These are phyloP conservation scores for Wickerhamomyces silvicola DNA, from an alignment of 805 yeast species.

Conservation along the genomic window DNA sequence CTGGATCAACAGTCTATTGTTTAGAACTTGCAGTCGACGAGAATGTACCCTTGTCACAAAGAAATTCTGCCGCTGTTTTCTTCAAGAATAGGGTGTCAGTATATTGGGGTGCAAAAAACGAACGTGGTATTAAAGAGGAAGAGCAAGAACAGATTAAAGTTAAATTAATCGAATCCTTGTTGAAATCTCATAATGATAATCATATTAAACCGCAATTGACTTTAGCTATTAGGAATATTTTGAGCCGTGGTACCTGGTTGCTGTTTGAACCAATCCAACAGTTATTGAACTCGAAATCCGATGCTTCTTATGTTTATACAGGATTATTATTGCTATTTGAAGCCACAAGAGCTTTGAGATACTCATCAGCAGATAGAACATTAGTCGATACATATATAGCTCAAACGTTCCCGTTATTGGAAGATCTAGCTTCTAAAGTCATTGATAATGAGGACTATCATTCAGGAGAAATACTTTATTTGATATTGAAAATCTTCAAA, in stretches of 20 bases:
- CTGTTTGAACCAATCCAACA: conserved; percentile 24
- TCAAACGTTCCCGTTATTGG: conserved; percentile 50
- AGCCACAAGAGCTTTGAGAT: conserved; percentile 49
- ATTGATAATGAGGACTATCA: conserved; percentile 25
- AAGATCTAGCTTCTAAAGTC: conserved; percentile 41
- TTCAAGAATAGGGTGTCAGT: conserved; percentile 57
- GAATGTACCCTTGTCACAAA: conserved; percentile 34
- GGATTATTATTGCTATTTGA: conserved; percentile 53
- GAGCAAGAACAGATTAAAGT: conserved; percentile 55
- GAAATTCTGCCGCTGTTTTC: conserved; percentile 59
- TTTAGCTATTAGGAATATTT: conserved; percentile 48
- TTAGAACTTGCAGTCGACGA: conserved; percentile 43
- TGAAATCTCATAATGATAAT: conserved; percentile 32
- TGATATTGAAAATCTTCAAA: conserved; percentile 61
- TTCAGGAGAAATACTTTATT: conserved; percentile 45
- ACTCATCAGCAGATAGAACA: conserved; percentile 44
- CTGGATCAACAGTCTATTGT: conserved; percentile 52
- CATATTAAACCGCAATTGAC: conserved; percentile 50
- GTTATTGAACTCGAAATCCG: conserved; percentile 28
- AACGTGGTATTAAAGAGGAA: conserved; percentile 28
- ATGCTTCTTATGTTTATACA: conserved; percentile 38
- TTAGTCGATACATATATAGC: conserved; percentile 41
- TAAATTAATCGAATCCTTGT: conserved; percentile 46
- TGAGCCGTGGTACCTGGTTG: conserved; percentile 37
- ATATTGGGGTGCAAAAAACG: conserved; percentile 39